phyloP scores from a whole-genome alignment of 306 rosid species.

The Delonix regia region DNA sequence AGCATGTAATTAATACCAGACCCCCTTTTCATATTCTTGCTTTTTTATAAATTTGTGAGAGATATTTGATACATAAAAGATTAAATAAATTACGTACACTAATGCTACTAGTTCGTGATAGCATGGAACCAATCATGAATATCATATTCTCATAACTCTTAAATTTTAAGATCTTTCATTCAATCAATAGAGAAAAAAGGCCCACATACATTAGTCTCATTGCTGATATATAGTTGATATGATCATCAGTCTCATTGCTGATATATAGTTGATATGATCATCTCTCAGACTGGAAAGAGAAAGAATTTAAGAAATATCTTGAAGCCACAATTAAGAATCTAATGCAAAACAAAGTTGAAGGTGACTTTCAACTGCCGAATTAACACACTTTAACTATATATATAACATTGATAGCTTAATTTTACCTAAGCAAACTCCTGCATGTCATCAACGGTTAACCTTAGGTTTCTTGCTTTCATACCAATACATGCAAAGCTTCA shows the following conservation, averaged over 20 bases:
- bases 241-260: constrained; percentile 30
- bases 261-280: constrained; percentile 11
- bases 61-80: neutral
- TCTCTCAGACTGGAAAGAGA: constrained; percentile 28
- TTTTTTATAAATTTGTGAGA: constrained; percentile 5
- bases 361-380: constrained; percentile 62
- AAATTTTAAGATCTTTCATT: constrained; percentile 16
- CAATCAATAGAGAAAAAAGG: constrained; percentile 2
- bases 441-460: constrained; percentile 38
- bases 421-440: constrained; percentile 38
- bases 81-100: constrained; percentile 2
- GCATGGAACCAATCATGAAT: constrained; percentile 5
- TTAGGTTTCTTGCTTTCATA: constrained; percentile 48
- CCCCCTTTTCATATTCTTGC: neutral
- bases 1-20: constrained; percentile 19
- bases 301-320: constrained; percentile 36
- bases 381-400: constrained; percentile 33
- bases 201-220: constrained; percentile 37
- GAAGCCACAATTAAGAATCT: constrained; percentile 47
- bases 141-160: constrained; percentile 3
- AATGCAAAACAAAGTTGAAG: constrained; percentile 55
- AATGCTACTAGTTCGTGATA: neutral
- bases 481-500: constrained; percentile 44
- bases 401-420: constrained; percentile 40
- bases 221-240: neutral